These are phyloP conservation scores for Phytophthora sp. DNA, from an alignment of 352 stramenopile genomes.

Conservation along the genomic window DNA sequence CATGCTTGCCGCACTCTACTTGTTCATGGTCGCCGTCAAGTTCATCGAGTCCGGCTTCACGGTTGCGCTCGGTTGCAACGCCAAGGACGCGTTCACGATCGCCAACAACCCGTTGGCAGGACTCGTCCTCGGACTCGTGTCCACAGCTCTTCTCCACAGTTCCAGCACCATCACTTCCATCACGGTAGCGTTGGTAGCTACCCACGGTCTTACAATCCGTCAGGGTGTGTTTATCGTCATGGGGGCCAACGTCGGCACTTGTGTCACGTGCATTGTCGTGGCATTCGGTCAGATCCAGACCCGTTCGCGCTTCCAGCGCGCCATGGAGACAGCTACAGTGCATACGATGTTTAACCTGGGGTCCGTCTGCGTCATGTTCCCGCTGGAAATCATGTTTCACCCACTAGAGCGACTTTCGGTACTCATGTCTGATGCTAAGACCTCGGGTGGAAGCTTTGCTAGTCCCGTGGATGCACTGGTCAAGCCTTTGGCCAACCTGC, in stretches of 20 bases:
- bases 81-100: conserved; percentile 65
- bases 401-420: conserved; percentile 61
- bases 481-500: conserved; percentile 33
- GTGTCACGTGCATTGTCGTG: conserved; percentile 90
- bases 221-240: conserved; percentile 91
- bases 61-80: conserved; percentile 60
- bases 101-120: conserved; percentile 73
- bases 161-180: conserved; percentile 79
- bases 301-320: conserved; percentile 61
- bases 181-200: conserved; percentile 64
- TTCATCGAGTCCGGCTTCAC: conserved; percentile 75
- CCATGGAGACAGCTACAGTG: conserved; percentile 52
- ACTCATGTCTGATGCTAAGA: conserved; percentile 37
- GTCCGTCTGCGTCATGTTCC: conserved; percentile 72
- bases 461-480: conserved; percentile 49
- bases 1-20: conserved; percentile 67
- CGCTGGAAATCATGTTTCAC: conserved; percentile 61
- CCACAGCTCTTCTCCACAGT: conserved; percentile 69
- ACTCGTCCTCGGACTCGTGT: conserved; percentile 71
- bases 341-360: conserved; percentile 89
- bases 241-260: conserved; percentile 89
- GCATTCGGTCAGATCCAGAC: conserved; percentile 85
- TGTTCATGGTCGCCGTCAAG: conserved; percentile 80
- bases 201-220: conserved; percentile 67
- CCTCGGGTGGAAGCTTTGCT: conserved; percentile 35